Percentiles rank a stretch among this genome's conserved stretches.
phyloP scores from a whole-genome alignment of 2,329 filamentous ascomycete species.

The Ophiostoma himal-ulmi region DNA sequence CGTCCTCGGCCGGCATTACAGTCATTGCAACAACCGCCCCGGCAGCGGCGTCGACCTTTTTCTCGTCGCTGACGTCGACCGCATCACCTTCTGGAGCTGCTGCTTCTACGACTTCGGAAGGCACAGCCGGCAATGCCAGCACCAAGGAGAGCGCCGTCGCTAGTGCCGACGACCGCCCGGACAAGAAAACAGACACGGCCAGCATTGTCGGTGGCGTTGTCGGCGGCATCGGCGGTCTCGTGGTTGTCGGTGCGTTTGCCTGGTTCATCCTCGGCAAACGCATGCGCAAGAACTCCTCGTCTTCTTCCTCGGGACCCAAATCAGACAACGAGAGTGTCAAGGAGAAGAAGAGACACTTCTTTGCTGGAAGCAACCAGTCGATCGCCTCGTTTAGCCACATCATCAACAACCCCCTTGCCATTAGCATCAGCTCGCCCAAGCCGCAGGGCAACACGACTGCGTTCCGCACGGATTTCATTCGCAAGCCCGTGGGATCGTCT shows the following conservation, averaged over 20 bases:
- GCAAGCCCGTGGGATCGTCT: constrained; percentile 30
- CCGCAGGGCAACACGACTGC: constrained; percentile 36
- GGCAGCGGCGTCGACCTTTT: constrained; percentile 18
- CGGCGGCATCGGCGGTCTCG: constrained; percentile 41
- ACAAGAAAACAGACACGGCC: constrained; percentile 31
- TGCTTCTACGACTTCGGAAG: neutral
- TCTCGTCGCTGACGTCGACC: neutral
- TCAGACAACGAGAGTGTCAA: neutral
- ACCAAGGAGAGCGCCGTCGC: constrained; percentile 21
- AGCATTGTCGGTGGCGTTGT: constrained; percentile 45
- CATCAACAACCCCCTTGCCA: constrained; percentile 54
- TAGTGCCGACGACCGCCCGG: constrained; percentile 18
- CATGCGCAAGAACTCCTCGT: constrained; percentile 6
- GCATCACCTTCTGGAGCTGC: neutral
- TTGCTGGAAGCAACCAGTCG: constrained; percentile 25
- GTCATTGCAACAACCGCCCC: constrained; percentile 28
- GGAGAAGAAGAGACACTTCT: neutral
- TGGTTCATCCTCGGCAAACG: constrained; percentile 36
- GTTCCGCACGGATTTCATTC: constrained; percentile 50
- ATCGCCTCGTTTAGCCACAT: constrained; percentile 44
- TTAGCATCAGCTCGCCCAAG: constrained; percentile 54
- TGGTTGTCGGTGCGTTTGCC: constrained; percentile 37
- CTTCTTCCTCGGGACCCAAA: neutral
- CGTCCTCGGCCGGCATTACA: neutral
- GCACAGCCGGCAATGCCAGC: constrained; percentile 12